A percentile compares a stretch with the other conserved stretches of the same genome.
phyloP scores from a whole-genome alignment of 2,329 filamentous ascomycete genomes.

The Fusarium sambucinum region DNA sequence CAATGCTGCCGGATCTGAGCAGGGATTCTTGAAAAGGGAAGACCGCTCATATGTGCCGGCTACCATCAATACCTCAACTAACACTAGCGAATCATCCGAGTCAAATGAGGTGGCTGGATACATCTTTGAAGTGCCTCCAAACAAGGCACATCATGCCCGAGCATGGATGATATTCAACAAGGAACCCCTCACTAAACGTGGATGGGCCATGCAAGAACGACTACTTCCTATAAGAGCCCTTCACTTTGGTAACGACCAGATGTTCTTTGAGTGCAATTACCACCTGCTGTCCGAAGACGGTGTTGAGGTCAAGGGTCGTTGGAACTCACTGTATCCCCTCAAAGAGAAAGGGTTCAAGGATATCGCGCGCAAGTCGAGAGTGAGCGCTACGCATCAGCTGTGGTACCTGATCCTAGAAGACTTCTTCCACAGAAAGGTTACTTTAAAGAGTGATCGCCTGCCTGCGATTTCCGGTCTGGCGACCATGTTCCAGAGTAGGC shows the following conservation, averaged over 20 bases:
- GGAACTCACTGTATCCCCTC: slow-evolving; percentile 6
- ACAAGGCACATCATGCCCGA: background rate
- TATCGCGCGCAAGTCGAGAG: background rate
- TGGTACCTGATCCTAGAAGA: background rate
- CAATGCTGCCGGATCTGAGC: background rate
- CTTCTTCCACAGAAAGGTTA: background rate
- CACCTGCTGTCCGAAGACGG: slow-evolving; percentile 26
- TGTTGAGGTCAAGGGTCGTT: background rate
- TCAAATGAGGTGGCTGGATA: background rate
- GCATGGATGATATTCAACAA: background rate
- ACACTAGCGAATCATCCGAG: background rate
- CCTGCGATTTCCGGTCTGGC: slow-evolving; percentile 2
- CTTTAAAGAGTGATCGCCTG: background rate
- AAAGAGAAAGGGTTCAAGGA: background rate
- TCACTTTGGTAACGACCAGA: slow-evolving; percentile 16
- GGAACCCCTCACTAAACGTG: slow-evolving; percentile 15
- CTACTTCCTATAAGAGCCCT: slow-evolving; percentile 15
- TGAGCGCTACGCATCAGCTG: background rate
- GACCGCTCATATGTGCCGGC: background rate
- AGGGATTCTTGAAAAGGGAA: background rate
- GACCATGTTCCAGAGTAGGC: background rate
- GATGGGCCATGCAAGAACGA: slow-evolving; percentile 26
- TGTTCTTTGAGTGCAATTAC: slow-evolving; percentile 26
- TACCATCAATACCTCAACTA: accelerated
- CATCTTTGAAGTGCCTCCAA: background rate